phyloP scores from a whole-genome alignment of 352 stramenopile species.

The Hyphochytrium catenoides region DNA sequence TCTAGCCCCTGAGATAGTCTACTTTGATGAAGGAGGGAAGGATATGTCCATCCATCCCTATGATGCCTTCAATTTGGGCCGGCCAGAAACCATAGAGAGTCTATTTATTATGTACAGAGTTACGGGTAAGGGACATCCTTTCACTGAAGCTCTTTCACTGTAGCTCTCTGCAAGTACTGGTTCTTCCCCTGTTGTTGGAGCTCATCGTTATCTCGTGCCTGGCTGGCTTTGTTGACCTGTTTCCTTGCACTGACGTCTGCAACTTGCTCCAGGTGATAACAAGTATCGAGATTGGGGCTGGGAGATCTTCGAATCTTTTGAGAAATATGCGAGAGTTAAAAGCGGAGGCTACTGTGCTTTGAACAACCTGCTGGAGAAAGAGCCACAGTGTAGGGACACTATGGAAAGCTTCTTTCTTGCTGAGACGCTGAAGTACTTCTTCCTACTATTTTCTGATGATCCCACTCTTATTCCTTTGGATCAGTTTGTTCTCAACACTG shows the following conservation, averaged over 20 bases:
- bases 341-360: conserved; percentile 32
- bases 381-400: conserved; percentile 15
- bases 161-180: too few relatives aligned
- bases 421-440: conserved; percentile 81
- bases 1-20: conserved; percentile 38
- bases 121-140: too few relatives aligned
- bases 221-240: too few relatives aligned
- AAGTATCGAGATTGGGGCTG: conserved; percentile 48
- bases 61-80: conserved; percentile 41
- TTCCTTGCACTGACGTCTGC: too few relatives aligned
- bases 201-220: too few relatives aligned
- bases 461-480: conserved; percentile 29
- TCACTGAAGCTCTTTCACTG: too few relatives aligned
- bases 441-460: conserved; percentile 52
- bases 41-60: conserved; percentile 18
- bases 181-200: too few relatives aligned
- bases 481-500: conserved; percentile 57
- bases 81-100: conserved; percentile 64
- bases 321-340: conserved; percentile 32
- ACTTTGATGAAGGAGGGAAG: conserved; percentile 25
- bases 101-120: conserved; percentile 62
- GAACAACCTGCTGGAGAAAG: conserved; percentile 15
- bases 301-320: conserved; percentile 42
- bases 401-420: conserved; percentile 72
- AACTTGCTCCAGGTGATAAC: too few relatives aligned